Evolutionary conservation across 2,329 filamentous ascomycete species (phyloP).

Genomic region (Trichoderma asperellum): DNA sequence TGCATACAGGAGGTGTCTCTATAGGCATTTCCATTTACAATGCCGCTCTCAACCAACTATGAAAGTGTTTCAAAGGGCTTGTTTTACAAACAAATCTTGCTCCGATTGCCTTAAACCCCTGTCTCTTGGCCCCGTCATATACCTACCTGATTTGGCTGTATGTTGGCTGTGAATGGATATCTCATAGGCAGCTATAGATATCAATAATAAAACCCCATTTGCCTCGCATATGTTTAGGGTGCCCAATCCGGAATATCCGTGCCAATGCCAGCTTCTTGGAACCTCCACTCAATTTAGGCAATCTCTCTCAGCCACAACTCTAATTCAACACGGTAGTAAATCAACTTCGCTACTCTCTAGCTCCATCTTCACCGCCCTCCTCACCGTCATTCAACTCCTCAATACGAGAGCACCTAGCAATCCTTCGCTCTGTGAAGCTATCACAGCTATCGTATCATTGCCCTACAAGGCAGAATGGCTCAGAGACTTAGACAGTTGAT

Average conservation of each 20-base stretch:
- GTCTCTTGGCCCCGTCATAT: not conserved
- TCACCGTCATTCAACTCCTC: not conserved
- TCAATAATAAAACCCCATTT: not conserved
- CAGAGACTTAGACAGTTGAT: not conserved
- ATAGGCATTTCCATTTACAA: not conserved
- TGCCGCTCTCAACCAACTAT: not conserved
- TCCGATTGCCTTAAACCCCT: not conserved
- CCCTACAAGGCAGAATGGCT: not conserved
- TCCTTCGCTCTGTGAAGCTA: not conserved
- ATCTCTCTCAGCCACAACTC: not conserved
- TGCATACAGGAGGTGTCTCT: not conserved
- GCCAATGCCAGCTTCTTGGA: not conserved
- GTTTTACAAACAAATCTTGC: not conserved
- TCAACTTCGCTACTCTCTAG: not conserved
- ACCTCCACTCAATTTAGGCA: not conserved
- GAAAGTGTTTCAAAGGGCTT: not conserved
- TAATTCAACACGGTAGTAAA: not conserved
- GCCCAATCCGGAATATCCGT: not conserved
- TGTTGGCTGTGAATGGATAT: not conserved
- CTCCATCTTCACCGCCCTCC: not conserved
- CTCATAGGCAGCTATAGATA: not conserved
- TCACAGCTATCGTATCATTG: not conserved
- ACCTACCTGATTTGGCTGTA: not conserved
- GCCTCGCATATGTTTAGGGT: not conserved
- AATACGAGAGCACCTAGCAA: not conserved